Percentiles rank a stretch among this genome's conserved stretches.
phyloP scores from a whole-genome alignment of 106 monocot species.

The Platanthera guangdongensis region DNA sequence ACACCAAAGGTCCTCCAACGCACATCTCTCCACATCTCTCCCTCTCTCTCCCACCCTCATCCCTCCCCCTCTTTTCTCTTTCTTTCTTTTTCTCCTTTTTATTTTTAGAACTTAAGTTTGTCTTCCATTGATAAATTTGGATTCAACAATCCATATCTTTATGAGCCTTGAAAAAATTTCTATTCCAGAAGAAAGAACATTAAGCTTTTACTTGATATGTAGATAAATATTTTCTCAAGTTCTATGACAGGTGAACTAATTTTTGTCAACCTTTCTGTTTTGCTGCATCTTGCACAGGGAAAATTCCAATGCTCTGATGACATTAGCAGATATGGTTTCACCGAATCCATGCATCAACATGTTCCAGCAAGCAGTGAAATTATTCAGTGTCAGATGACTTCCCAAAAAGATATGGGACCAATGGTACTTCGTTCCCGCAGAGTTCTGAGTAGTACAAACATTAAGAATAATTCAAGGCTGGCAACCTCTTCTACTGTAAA shows the following conservation, averaged over 20 bases:
- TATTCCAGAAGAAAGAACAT: not conserved
- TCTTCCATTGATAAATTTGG: no score
- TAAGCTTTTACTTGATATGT: not conserved
- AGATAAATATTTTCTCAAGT: not conserved
- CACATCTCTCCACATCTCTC: no score
- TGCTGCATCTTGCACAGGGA: not conserved
- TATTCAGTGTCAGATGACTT: not conserved
- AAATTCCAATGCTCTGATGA: constrained; percentile 2
- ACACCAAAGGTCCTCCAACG: no score
- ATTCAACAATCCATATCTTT: not conserved
- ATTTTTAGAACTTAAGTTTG: no score
- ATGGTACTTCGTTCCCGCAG: constrained; percentile 2
- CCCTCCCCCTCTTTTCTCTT: no score
- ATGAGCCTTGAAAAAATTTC: not conserved
- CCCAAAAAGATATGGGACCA: not conserved
- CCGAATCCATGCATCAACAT: not conserved
- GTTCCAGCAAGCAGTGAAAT: not conserved
- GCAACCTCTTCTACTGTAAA: not conserved
- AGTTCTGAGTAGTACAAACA: not conserved
- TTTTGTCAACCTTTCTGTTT: not conserved
- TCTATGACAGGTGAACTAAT: not conserved
- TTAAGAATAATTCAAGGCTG: not conserved
- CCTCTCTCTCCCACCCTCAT: no score
- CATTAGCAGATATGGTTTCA: not conserved
- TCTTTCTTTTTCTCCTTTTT: no score